Evolutionary conservation across 2,329 filamentous ascomycete species (phyloP), one percentile per base, ranked within the genome.

Genomic region (Neopestalotiopsis sp.): DNA sequence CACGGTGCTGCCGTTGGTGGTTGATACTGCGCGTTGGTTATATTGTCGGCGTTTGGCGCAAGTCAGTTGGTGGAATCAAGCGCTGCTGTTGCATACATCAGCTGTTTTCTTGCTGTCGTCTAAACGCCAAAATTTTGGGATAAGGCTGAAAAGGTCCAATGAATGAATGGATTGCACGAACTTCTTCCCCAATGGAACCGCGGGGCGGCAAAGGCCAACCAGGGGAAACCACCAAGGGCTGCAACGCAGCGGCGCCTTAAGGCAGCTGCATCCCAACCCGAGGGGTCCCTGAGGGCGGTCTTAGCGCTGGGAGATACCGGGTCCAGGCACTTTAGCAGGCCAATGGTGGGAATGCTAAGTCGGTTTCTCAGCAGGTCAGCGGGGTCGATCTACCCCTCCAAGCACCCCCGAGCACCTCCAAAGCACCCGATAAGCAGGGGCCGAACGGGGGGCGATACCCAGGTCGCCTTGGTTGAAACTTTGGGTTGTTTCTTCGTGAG

Each of bases 1-100:
- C 14, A 53, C 17, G 45, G 17, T 53, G 45, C 68, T 82, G 74
- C 13, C 34, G 20, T n/a, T 56, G 42, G 14, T 49, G 20, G 7
- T n/a, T 17, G 62, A 40, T 38, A 14, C 28, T 49, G 40, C 17
- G 20, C 9, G n/a, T 53, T 53, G 45, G 17, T n/a, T 9, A 45
- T 28, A 24, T 65, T 65, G 9, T 65, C 40, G 38, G n/a, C 30
- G 57, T 30, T 24, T 59, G 57, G n/a, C 24, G 57, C 28, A 59
- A 56, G 28, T 34, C 57, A 38, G 57, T 59, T 30, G 24, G 57
- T 59, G n/a, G 14, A 30, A 6, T 17, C 24, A 59, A 59, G 57
- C 45, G 45, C 45, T 20, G 17, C 20, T n/a, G 45, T n/a, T 53
- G 45, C 45, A 53, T 53, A 24, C n/a, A 53, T 53, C 45, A 53